phyloP scores from a whole-genome alignment of 2,329 filamentous ascomycete genomes.

The Fusarium pseudocircinatum region DNA sequence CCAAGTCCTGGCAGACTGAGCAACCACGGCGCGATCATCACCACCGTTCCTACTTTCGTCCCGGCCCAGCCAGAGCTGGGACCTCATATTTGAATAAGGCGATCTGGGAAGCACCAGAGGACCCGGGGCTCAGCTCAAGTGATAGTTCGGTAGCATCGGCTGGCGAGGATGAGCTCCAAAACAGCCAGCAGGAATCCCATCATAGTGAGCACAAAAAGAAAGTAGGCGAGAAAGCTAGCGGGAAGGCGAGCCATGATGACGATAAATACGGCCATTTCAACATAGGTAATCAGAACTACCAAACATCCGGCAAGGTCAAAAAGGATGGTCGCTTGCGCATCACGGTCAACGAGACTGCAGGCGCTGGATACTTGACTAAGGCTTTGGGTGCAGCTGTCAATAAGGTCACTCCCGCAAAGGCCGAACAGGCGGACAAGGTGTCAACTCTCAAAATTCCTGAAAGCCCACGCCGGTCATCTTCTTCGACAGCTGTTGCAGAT shows the following conservation, averaged over 20 bases:
- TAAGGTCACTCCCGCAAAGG: slow-evolving; percentile 36
- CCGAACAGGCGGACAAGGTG: neutral
- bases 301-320: slow-evolving; percentile 71
- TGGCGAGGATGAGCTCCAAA: slow-evolving; percentile 11
- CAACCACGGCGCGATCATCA: slow-evolving; percentile 18
- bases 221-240: neutral
- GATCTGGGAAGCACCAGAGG: slow-evolving; percentile 27
- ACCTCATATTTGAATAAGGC: slow-evolving; percentile 37
- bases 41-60: slow-evolving; percentile 23
- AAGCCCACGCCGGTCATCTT: slow-evolving; percentile 41
- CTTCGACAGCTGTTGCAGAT: slow-evolving; percentile 46
- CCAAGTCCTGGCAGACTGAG: slow-evolving; percentile 35
- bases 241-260: slow-evolving; percentile 36
- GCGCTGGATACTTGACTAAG: slow-evolving; percentile 78
- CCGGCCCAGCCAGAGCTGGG: slow-evolving; percentile 31
- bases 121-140: slow-evolving; percentile 3
- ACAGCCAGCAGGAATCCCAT: neutral
- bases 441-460: slow-evolving; percentile 24
- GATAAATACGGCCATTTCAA: slow-evolving; percentile 55
- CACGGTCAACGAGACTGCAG: slow-evolving; percentile 74
- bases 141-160: slow-evolving; percentile 25
- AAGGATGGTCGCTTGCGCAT: slow-evolving; percentile 77
- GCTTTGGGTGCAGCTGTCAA: slow-evolving; percentile 73
- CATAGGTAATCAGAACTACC: slow-evolving; percentile 71
- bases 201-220: slow-evolving; percentile 1